Conservation (phyloP, 371 early-diverging fungal species). For the Choanephora cucurbitarum region DNA sequence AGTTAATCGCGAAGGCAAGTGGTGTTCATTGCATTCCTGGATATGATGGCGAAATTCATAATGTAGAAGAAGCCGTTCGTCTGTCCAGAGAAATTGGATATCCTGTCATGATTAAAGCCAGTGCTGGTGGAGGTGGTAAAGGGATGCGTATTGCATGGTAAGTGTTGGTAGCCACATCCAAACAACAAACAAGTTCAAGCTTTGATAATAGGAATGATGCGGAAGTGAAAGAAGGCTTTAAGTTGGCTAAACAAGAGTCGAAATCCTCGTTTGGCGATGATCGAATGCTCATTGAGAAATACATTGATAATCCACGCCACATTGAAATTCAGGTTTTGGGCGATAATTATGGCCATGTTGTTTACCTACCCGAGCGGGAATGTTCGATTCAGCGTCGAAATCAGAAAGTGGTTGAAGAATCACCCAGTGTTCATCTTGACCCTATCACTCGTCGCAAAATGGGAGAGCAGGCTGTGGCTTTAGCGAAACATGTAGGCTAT, state of each 20-base stretch:
- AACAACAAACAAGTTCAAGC: too few species aligned
- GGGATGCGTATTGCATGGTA: slow-evolving; percentile 80
- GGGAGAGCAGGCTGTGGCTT: slow-evolving; percentile 83
- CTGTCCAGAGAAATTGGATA: slow-evolving; percentile 66
- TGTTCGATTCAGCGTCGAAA: slow-evolving; percentile 92
- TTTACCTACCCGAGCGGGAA: slow-evolving; percentile 90
- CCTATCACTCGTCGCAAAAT: slow-evolving; percentile 66
- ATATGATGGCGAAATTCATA: slow-evolving; percentile 62
- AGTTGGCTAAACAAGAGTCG: slow-evolving; percentile 82
- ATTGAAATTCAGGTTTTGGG: slow-evolving; percentile 86
- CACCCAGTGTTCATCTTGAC: slow-evolving; percentile 74
- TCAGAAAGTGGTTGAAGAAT: slow-evolving; percentile 85
- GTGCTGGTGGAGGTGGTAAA: slow-evolving; percentile 90
- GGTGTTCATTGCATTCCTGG: slow-evolving; percentile 70
- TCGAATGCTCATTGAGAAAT: slow-evolving; percentile 88
- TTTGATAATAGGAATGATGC: slow-evolving; percentile 61
- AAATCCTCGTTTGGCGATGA: slow-evolving; percentile 85
- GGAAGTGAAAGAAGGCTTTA: slow-evolving; percentile 78
- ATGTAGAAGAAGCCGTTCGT: slow-evolving; percentile 39
- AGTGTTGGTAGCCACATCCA: too few species aligned
- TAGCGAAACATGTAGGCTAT: slow-evolving; percentile 84
- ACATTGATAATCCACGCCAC: slow-evolving; percentile 83
- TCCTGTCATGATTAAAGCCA: slow-evolving; percentile 86
- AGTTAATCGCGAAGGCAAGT: slow-evolving; percentile 69
- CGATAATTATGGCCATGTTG: slow-evolving; percentile 73